A percentile compares a stretch with the other conserved stretches of the same genome.
Evolutionary conservation across 192 early-diverging fungal genomes (phyloP).

Genomic region (Phlyctochytrium bullatum): DNA sequence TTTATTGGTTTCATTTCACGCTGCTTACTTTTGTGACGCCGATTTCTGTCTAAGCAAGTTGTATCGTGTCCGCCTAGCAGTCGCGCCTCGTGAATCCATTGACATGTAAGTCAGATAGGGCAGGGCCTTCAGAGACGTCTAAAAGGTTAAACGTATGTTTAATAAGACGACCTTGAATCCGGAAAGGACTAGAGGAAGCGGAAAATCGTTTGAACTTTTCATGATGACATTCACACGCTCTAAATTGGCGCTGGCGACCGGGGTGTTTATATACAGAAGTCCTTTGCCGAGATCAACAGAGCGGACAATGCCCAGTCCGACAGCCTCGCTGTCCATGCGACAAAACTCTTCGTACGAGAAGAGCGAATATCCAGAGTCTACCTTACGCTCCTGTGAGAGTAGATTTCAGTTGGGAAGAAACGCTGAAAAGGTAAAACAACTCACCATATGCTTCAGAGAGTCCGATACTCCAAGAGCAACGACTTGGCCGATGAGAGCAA

Average conservation of each 20-base stretch:
- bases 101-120: constrained; percentile 35
- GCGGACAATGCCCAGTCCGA: constrained; percentile 43
- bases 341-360: too few relatives aligned
- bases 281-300: constrained; percentile 31
- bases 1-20: too few relatives aligned
- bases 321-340: too few relatives aligned
- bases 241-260: constrained; percentile 23
- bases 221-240: constrained; percentile 42
- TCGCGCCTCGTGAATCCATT: constrained; percentile 35
- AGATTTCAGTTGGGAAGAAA: too few relatives aligned
- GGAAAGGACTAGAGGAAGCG: constrained; percentile 14
- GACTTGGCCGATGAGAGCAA: constrained; percentile 80
- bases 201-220: constrained; percentile 29
- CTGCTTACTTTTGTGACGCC: too few relatives aligned
- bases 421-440: too few relatives aligned
- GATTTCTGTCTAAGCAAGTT: too few relatives aligned
- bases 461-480: constrained; percentile 63
- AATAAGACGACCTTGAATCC: constrained; percentile 37
- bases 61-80: constrained; percentile 29
- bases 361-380: too few relatives aligned
- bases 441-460: too few relatives aligned
- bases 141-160: constrained; percentile 10
- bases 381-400: too few relatives aligned
- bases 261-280: constrained; percentile 40
- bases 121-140: constrained; percentile 24